Base-by-base conservation (phyloP, 495 filamentous ascomycete species). In the Penicillium atrosanguineum region DNA sequence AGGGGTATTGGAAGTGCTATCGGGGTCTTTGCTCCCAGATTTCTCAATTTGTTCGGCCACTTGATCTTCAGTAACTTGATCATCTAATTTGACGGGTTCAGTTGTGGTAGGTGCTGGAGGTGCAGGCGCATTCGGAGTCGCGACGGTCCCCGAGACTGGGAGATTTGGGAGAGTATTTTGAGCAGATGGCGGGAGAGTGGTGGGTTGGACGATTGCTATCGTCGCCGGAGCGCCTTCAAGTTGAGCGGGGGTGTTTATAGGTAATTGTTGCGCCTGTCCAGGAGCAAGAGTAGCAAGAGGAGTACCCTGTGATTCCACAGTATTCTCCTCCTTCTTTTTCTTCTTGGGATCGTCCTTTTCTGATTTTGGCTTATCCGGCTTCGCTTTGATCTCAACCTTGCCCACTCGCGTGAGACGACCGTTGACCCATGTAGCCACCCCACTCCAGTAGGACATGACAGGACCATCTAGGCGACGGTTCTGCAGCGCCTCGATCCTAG, bases 381-480 rank as follows among this genome's bases (percentile, higher is more conserved):
- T 77, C 7, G 62, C 55, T 36, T 80, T 82, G 18, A 87, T 79
- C 7, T 85, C 81, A 46, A 83, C 72, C 61, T 87, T 88, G 47
- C 86, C 87, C 38, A 91, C 81, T 55, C 85, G 84, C 60, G 82
- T 87, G 52, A 93, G 72, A 61, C 87, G 88, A 26, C 87, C 90
- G 67, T 89, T 86, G 43, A 74, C 76, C 79, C 87, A 88, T 51
- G 87, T 84, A 42, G 86, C 90, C 53, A 88, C 75, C 9, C 94
- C 94, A 69, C 93, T 97, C 87, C 89, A 98, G 69, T 87, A 94
- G 15, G 89, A 90, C 40, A 97, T 84, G 11, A 97, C 90, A 1
- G 94, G 91, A 1, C 94, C 94, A 49, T 90, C 86, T 15, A 97
- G 77, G 44, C 87, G 88, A 28, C 90, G 83, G 64, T 89, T 93